Conservation (phyloP, 306 rosid genomes). For the Gastrolobium bilobum region DNA sequence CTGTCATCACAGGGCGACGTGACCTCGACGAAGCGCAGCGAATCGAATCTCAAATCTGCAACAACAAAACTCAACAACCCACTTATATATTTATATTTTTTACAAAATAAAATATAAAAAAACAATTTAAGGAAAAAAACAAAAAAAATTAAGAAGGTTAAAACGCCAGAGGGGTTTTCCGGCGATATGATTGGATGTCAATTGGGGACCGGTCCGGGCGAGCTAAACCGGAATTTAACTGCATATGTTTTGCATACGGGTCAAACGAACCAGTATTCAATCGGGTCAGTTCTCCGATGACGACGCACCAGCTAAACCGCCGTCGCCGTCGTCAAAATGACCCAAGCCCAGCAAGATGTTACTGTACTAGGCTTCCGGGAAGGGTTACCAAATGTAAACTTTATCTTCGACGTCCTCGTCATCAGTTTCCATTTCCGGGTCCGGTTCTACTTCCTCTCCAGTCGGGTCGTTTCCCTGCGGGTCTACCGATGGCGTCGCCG, state of each 20-base stretch:
- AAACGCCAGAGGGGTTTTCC: too few relatives aligned
- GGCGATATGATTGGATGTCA: not conserved
- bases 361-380: not conserved
- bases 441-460: not conserved
- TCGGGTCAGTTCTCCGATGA: not conserved
- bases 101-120: not conserved
- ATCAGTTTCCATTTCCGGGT: constrained; percentile 22
- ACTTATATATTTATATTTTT: not conserved
- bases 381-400: constrained; percentile 44
- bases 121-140: too few relatives aligned
- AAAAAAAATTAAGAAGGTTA: too few relatives aligned
- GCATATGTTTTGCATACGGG: not conserved
- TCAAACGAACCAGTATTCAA: not conserved
- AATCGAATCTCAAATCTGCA: constrained; percentile 24
- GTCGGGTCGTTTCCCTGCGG: constrained; percentile 41
- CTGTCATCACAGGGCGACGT: not conserved
- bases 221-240: not conserved
- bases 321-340: not conserved
- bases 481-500: constrained; percentile 33
- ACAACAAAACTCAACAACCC: not conserved
- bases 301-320: not conserved
- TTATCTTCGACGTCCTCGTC: constrained; percentile 24
- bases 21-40: not conserved
- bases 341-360: not conserved
- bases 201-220: not conserved